Conservation (phyloP, 495 filamentous ascomycete genomes). For the Penicillium paradoxum region DNA sequence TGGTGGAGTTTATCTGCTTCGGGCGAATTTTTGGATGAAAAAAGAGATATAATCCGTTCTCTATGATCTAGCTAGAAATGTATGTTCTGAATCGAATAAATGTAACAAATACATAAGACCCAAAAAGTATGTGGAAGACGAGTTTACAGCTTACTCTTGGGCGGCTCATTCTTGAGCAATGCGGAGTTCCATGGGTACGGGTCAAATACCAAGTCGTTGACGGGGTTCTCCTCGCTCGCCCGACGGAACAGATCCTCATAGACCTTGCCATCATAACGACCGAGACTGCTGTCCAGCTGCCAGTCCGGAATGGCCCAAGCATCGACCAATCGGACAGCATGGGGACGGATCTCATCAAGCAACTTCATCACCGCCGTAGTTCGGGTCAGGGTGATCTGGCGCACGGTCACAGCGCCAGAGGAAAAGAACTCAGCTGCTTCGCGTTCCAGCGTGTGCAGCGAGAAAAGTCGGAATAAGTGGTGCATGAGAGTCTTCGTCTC, state of each 20-base stretch:
- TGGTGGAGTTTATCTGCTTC: neutral
- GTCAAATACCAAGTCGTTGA: slow-evolving; percentile 61
- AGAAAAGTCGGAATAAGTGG: slow-evolving; percentile 61
- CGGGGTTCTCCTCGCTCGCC: slow-evolving; percentile 61
- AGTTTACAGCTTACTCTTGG: slow-evolving; percentile 39
- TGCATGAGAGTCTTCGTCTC: slow-evolving; percentile 50
- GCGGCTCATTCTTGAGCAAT: slow-evolving; percentile 49
- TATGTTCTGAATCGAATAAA: neutral
- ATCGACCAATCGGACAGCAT: slow-evolving; percentile 62
- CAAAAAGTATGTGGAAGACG: neutral
- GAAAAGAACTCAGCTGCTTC: slow-evolving; percentile 65
- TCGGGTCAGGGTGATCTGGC: slow-evolving; percentile 58
- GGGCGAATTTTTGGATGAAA: too few relatives aligned
- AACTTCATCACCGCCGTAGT: slow-evolving; percentile 58
- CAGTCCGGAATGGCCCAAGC: slow-evolving; percentile 66
- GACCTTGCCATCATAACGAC: slow-evolving; percentile 60
- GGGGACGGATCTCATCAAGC: slow-evolving; percentile 61
- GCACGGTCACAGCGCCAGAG: slow-evolving; percentile 55
- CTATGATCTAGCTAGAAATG: slow-evolving; percentile 2
- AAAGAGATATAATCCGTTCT: slow-evolving; percentile 49
- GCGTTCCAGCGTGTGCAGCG: slow-evolving; percentile 60
- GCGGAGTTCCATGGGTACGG: slow-evolving; percentile 60
- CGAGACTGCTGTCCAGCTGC: slow-evolving; percentile 61
- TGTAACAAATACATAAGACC: slow-evolving; percentile 5
- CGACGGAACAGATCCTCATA: slow-evolving; percentile 66